Percentiles rank a stretch among this genome's conserved stretches.
These are phyloP conservation scores for sweet orange (Citrus sinensis) DNA, from an alignment of 345 rosid genomes.

Conservation along the genomic window DNA sequence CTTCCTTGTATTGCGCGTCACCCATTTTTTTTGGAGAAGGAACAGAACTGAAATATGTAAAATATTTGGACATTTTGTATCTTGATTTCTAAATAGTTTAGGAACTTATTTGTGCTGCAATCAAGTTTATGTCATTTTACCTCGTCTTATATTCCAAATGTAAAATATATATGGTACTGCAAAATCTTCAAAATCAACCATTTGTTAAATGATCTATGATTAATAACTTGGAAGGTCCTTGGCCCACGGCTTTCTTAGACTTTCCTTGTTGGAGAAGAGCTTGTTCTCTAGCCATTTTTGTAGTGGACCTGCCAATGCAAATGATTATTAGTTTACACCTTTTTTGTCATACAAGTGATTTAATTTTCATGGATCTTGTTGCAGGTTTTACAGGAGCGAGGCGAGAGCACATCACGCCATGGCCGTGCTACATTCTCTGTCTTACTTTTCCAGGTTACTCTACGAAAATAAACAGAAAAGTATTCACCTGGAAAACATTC, in stretches of 20 bases:
- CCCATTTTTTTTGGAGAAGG: not conserved
- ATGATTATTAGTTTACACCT: not conserved
- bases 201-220: not conserved
- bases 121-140: not conserved
- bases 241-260: not conserved
- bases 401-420: constrained; percentile 99
- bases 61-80: not conserved
- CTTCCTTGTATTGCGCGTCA: not conserved
- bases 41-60: constrained; percentile 13
- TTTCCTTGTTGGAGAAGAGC: not conserved
- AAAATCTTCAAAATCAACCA: not conserved
- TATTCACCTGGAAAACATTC: not conserved
- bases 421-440: constrained; percentile 99
- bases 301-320: not conserved
- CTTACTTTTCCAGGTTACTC: constrained; percentile 87
- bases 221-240: not conserved
- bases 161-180: not conserved
- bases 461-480: not conserved
- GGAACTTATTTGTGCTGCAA: not conserved
- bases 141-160: not conserved
- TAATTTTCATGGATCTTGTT: constrained; percentile 16
- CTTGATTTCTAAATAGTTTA: not conserved
- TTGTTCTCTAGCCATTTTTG: not conserved
- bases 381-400: constrained; percentile 98
- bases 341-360: constrained; percentile 14